A percentile compares a stretch with the other conserved stretches of the same genome.
phyloP scores from a whole-genome alignment of 1,139 yeast genomes.

The Meyerozyma athensensis region DNA sequence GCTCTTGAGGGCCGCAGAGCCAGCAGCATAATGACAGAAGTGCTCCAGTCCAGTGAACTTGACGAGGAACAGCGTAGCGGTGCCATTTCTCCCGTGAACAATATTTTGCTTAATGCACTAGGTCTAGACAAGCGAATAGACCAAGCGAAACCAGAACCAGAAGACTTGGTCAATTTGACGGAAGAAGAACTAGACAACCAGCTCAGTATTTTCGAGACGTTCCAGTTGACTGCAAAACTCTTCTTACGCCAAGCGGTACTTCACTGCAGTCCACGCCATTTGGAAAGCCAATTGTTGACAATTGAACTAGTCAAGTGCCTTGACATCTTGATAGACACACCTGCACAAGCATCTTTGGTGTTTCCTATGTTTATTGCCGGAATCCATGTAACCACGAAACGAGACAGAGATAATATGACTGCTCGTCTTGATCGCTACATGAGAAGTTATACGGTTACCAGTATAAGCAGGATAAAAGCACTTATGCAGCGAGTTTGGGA shows the following conservation, averaged over 20 bases:
- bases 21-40: background rate
- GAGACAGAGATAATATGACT: conserved; percentile 49
- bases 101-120: background rate
- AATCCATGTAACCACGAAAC: conserved; percentile 51
- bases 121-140: conserved; percentile 43
- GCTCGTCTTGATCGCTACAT: conserved; percentile 52
- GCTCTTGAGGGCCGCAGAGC: conserved; percentile 46
- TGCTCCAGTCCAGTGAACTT: background rate
- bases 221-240: conserved; percentile 65
- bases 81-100: background rate
- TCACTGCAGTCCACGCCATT: conserved; percentile 55
- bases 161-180: conserved; percentile 43
- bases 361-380: conserved; percentile 80
- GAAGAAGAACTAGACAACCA: conserved; percentile 61
- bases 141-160: conserved; percentile 48
- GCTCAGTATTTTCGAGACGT: conserved; percentile 65
- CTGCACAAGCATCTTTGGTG: conserved; percentile 66
- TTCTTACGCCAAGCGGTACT: conserved; percentile 63
- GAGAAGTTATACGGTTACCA: conserved; percentile 62
- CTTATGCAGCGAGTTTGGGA: conserved; percentile 54
- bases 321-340: conserved; percentile 59
- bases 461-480: conserved; percentile 54
- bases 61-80: background rate
- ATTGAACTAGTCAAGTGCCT: conserved; percentile 53
- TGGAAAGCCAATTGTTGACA: conserved; percentile 59